phyloP scores from a whole-genome alignment of 1,284 basidiomycete species.

The Ganoderma meredithae region DNA sequence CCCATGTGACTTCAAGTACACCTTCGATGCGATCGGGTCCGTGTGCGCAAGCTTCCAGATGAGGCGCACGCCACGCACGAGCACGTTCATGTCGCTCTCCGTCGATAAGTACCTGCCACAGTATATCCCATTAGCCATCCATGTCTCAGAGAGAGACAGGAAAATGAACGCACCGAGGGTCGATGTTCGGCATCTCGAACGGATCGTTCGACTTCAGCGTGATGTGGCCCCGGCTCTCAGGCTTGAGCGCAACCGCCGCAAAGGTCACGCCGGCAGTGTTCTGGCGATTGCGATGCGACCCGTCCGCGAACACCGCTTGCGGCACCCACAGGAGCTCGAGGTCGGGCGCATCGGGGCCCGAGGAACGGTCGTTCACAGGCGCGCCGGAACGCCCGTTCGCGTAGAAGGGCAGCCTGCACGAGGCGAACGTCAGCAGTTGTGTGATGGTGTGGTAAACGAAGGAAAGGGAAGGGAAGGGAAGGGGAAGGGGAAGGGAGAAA shows the following conservation, averaged over 20 bases:
- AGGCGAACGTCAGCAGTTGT: neutral
- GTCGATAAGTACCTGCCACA: conserved; percentile 33
- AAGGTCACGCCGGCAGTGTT: conserved; percentile 39
- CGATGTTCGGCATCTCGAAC: conserved; percentile 49
- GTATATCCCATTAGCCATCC: neutral
- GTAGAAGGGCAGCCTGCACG: conserved; percentile 23
- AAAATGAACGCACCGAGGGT: conserved; percentile 44
- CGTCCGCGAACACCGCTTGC: conserved; percentile 38
- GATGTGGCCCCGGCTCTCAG: conserved; percentile 45
- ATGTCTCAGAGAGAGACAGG: neutral
- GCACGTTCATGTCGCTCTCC: conserved; percentile 37
- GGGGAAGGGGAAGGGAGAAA: neutral
- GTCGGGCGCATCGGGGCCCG: conserved; percentile 45
- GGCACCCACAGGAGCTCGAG: conserved; percentile 47
- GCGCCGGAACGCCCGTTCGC: conserved; percentile 25
- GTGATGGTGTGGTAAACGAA: neutral
- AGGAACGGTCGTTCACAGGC: conserved; percentile 33
- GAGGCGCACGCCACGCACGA: conserved; percentile 39
- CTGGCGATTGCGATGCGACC: conserved; percentile 27
- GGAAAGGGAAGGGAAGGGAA: neutral
- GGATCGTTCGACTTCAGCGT: conserved; percentile 44
- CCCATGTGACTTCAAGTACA: conserved; percentile 36
- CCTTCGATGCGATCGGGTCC: conserved; percentile 38
- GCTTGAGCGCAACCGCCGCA: conserved; percentile 38
- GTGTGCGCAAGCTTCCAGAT: conserved; percentile 37